Percentiles rank a stretch among this genome's conserved stretches.
phyloP scores from a whole-genome alignment of 345 rosid species.

The Rubroshorea leprosula region DNA sequence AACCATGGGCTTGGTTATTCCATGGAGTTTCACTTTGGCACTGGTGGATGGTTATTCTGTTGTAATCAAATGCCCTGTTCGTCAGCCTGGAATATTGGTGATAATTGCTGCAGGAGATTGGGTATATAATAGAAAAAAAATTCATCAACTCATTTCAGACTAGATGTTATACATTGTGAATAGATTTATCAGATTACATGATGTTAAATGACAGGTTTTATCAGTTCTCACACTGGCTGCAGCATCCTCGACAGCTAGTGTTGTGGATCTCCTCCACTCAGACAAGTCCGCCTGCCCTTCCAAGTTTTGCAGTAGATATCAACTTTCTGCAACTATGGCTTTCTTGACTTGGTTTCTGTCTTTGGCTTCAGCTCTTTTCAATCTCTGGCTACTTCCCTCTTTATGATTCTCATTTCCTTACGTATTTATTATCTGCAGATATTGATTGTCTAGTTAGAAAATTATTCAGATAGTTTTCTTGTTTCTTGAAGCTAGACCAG shows the following conservation, averaged over 20 bases:
- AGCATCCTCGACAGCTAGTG: slow-evolving; percentile 77
- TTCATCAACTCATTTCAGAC: background rate
- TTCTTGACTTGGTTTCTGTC: slow-evolving; percentile 80
- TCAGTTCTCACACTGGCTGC: slow-evolving; percentile 75
- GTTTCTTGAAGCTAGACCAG: no score
- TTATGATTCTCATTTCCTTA: slow-evolving; percentile 33
- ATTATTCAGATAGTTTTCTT: no score
- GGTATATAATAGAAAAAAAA: slow-evolving; percentile 31
- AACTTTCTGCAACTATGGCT: slow-evolving; percentile 80
- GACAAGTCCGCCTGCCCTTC: slow-evolving; percentile 38
- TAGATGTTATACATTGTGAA: background rate
- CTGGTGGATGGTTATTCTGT: slow-evolving; percentile 75
- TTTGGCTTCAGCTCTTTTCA: slow-evolving; percentile 71
- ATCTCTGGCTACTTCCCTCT: slow-evolving; percentile 77
- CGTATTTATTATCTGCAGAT: no score
- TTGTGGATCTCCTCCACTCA: slow-evolving; percentile 52
- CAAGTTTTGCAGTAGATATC: slow-evolving; percentile 63
- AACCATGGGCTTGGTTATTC: slow-evolving; percentile 80
- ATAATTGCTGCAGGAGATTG: slow-evolving; percentile 74
- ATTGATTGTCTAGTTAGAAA: no score
- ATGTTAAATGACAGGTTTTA: slow-evolving; percentile 39
- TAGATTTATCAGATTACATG: background rate
- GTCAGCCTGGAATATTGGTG: slow-evolving; percentile 50
- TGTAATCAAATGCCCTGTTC: slow-evolving; percentile 54
- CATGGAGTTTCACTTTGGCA: slow-evolving; percentile 81